Conservation (phyloP, 768 basidiomycete species). For the Mycena metata region DNA sequence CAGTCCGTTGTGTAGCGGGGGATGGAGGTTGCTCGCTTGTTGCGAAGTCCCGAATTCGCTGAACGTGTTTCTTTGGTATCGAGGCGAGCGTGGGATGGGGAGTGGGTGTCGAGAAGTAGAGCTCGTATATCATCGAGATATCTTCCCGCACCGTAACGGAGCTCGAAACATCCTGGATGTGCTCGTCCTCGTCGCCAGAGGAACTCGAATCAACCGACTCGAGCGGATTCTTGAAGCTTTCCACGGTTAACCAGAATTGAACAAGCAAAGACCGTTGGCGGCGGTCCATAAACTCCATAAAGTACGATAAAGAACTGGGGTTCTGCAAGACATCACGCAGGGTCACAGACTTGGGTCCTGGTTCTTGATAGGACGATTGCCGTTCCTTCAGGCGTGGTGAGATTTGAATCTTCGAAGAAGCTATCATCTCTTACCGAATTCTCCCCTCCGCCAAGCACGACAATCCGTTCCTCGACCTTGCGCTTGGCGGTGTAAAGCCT, state of each 20-base stretch:
- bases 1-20: slow-evolving; percentile 62
- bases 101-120: slow-evolving; percentile 80
- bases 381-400: slow-evolving; percentile 46
- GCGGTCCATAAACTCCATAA: slow-evolving; percentile 99
- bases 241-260: slow-evolving; percentile 98
- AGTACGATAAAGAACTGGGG: slow-evolving; percentile 92
- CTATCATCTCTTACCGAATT: slow-evolving; percentile 62
- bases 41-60: slow-evolving; percentile 78
- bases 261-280: slow-evolving; percentile 86
- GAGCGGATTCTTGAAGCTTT: slow-evolving; percentile 97
- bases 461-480: slow-evolving; percentile 89
- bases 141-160: slow-evolving; percentile 85
- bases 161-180: slow-evolving; percentile 65
- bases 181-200: slow-evolving; percentile 70
- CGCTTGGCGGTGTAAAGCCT: slow-evolving; percentile 91
- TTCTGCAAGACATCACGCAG: slow-evolving; percentile 88
- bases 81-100: slow-evolving; percentile 70
- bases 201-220: slow-evolving; percentile 85
- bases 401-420: background rate
- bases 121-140: slow-evolving; percentile 88
- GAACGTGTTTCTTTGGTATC: slow-evolving; percentile 79
- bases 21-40: slow-evolving; percentile 61
- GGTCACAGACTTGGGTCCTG: slow-evolving; percentile 62
- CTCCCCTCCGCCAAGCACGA: slow-evolving; percentile 77
- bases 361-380: slow-evolving; percentile 58